Evolutionary conservation across 1,284 basidiomycete genomes (phyloP), one percentile per base, ranked within the genome.

Genomic region (Fistulina hepatica): DNA sequence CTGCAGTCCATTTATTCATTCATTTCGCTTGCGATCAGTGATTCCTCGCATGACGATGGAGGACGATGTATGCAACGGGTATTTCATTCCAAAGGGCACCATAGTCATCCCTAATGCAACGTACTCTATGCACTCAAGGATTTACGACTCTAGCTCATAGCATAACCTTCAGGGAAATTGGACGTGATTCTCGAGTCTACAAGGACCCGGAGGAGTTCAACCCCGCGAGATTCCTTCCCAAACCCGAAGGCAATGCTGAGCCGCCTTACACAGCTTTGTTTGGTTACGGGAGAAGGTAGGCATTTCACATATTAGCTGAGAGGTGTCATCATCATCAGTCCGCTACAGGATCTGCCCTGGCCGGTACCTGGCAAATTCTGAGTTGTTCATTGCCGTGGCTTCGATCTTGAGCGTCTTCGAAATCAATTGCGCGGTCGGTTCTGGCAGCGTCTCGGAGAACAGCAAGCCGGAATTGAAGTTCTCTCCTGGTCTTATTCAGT

Each of bases 41-140:
- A n/a, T n/a, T n/a, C n/a, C n/a, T n/a, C n/a, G n/a, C n/a, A n/a
- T n/a, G 22, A 15, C 19, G 13, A 3, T 31, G 6, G 24, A 40
- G 21, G 39, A 40, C 16, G 22, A 35, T 25, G 20, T 21, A 13
- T 40, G 35, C 26, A 30, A 35, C 13, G 33, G 59, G 6, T 58
- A 57, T 37, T 33, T 57, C 3, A 63, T 67, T 8, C 63, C 65
- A 5, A 64, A 63, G 39, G 59, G 56, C n/a, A 45, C 53, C n/a
- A n/a, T n/a, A n/a, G n/a, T n/a, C n/a, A n/a, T n/a, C n/a, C n/a
- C n/a, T n/a, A n/a, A n/a, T n/a, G n/a, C n/a, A n/a, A n/a, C n/a
- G n/a, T n/a, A n/a, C n/a, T n/a, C n/a, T n/a, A n/a, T n/a, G n/a
- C n/a, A n/a, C n/a, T n/a, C n/a, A n/a, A n/a, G n/a, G n/a, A n/a